These are phyloP conservation scores for Curvularia eragrostidis DNA, from an alignment of 2,329 filamentous ascomycete genomes.

Conservation along the genomic window DNA sequence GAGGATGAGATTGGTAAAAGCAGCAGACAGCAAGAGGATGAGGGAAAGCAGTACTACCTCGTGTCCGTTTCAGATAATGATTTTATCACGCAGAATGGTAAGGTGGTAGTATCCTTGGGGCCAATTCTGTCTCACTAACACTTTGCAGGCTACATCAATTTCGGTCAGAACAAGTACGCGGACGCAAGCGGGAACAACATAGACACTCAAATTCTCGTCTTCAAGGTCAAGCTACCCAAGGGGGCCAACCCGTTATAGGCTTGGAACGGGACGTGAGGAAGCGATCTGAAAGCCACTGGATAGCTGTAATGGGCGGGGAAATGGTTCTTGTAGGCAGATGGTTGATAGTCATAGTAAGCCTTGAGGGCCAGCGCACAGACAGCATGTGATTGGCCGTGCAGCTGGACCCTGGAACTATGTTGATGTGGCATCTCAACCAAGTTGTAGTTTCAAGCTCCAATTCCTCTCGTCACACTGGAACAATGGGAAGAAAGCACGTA, in stretches of 20 bases:
- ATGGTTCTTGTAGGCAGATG: not conserved
- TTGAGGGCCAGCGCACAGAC: conserved; percentile 10
- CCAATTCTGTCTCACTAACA: conserved; percentile 6
- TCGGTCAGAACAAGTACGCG: conserved; percentile 62
- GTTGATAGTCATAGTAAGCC: not conserved
- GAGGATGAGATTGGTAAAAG: conserved; percentile 36
- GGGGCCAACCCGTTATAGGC: not conserved
- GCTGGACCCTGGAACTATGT: conserved; percentile 27
- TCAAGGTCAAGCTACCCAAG: conserved; percentile 60
- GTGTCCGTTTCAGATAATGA: conserved; percentile 75
- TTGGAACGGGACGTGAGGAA: too few relatives aligned
- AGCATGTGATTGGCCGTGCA: conserved; percentile 16
- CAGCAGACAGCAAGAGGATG: conserved; percentile 45
- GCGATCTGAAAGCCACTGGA: not conserved
- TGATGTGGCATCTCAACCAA: conserved; percentile 33
- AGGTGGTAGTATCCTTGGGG: conserved; percentile 13
- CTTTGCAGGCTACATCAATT: conserved; percentile 61
- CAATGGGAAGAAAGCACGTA: conserved; percentile 44
- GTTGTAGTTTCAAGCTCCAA: conserved; percentile 31
- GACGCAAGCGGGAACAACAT: conserved; percentile 65
- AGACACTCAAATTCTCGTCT: conserved; percentile 69
- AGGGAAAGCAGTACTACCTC: conserved; percentile 70
- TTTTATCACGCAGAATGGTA: conserved; percentile 74
- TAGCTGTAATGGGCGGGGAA: not conserved
- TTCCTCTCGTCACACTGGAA: conserved; percentile 25